phyloP scores from a whole-genome alignment of 371 early-diverging fungal species.

The Mucor plumbeus region DNA sequence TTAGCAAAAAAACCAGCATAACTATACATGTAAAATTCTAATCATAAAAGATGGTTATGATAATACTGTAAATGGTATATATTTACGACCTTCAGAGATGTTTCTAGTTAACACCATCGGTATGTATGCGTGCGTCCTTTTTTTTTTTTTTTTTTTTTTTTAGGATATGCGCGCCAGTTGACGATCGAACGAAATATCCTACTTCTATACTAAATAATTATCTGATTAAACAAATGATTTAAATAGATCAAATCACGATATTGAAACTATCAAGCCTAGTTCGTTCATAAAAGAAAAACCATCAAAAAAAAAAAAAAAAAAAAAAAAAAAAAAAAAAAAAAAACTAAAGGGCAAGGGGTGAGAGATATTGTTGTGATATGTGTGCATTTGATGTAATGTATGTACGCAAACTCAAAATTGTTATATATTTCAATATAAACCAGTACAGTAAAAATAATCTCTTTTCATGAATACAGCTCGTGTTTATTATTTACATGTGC shows the following conservation, averaged over 20 bases:
- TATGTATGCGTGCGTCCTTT: constrained; percentile 9
- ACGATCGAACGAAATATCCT: constrained; percentile 15
- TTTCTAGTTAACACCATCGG: constrained; percentile 13
- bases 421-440: not conserved
- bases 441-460: not conserved
- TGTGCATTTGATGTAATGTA: constrained; percentile 5
- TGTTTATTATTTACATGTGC: constrained; percentile 8
- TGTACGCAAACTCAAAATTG: too few relatives aligned
- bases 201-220: not conserved
- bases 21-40: not conserved
- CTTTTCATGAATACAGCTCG: not conserved
- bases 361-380: not conserved
- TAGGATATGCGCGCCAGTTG: constrained; percentile 28
- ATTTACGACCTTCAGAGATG: too few relatives aligned
- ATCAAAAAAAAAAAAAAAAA: not conserved
- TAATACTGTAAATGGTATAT: not conserved
- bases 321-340: not conserved
- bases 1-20: not conserved
- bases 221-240: not conserved
- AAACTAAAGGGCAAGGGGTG: constrained; percentile 4
- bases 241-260: constrained; percentile 1
- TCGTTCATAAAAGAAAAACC: too few relatives aligned
- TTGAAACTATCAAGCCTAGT: not conserved
- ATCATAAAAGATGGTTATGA: not conserved
- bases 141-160: constrained; percentile 2